Evolutionary conservation across 306 rosid species (phyloP).

Genomic region (Begonia fuchsioides): DNA sequence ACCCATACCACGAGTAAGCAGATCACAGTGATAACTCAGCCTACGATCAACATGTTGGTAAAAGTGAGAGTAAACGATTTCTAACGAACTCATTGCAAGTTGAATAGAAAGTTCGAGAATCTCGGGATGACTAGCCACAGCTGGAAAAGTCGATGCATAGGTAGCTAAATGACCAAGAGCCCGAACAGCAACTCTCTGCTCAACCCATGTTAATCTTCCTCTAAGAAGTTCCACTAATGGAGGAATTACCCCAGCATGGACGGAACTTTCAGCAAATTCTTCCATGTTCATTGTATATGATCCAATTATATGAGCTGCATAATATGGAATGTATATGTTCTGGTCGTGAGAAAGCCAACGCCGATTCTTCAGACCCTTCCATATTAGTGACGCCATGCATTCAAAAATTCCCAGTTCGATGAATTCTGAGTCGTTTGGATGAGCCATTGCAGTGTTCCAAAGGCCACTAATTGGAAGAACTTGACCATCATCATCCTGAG

Average conservation of each 20-base stretch:
- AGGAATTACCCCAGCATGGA: conserved; percentile 78
- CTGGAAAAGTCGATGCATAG: conserved; percentile 70
- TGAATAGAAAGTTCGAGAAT: conserved; percentile 92
- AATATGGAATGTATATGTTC: conserved; percentile 90
- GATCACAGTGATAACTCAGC: conserved; percentile 89
- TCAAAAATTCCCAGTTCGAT: conserved; percentile 85
- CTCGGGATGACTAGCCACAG: conserved; percentile 76
- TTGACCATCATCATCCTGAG: conserved; percentile 95
- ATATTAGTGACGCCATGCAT: conserved; percentile 87
- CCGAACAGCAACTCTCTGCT: conserved; percentile 97
- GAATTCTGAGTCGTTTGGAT: conserved; percentile 96
- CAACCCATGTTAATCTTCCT: conserved; percentile 96
- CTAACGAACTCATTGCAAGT: conserved; percentile 77
- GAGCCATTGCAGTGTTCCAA: conserved; percentile 99
- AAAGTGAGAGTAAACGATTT: conserved; percentile 92
- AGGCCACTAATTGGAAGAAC: conserved; percentile 99
- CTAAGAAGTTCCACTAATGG: conserved; percentile 89
- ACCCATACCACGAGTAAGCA: conserved; percentile 98
- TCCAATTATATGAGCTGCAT: conserved; percentile 95
- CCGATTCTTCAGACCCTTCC: conserved; percentile 93
- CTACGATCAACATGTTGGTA: conserved; percentile 85
- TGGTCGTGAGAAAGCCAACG: conserved; percentile 99
- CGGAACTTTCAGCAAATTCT: conserved; percentile 77
- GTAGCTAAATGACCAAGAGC: conserved; percentile 98
- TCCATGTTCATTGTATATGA: conserved; percentile 99